Evolutionary conservation across 257 asterid species (phyloP).

Genomic region (Leptodermis oblonga): DNA sequence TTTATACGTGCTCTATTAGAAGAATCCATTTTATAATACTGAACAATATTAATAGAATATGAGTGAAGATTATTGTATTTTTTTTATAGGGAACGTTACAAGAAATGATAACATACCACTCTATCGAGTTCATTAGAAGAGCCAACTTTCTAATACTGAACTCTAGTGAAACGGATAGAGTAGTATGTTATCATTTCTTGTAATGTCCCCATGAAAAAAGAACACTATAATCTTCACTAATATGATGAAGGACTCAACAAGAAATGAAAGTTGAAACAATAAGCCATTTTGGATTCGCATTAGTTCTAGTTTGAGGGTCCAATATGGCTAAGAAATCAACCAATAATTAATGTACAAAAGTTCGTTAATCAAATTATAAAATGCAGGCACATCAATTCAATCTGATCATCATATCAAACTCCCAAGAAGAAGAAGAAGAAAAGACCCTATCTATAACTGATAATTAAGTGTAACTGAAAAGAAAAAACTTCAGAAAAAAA

Average conservation of each 20-base stretch:
- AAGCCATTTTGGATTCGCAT: neutral
- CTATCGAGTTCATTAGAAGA: too few relatives aligned
- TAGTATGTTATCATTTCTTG: neutral
- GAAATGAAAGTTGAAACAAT: neutral
- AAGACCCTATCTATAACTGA: slow-evolving; percentile 7
- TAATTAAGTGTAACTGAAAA: neutral
- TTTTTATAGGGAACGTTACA: too few relatives aligned
- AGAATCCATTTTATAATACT: too few relatives aligned
- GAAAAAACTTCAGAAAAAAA: slow-evolving; percentile 4
- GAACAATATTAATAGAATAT: too few relatives aligned
- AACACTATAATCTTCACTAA: neutral
- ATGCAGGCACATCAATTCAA: slow-evolving; percentile 11
- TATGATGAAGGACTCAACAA: slow-evolving; percentile 7
- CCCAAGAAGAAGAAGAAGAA: slow-evolving; percentile 7
- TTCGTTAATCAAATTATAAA: slow-evolving; percentile 12
- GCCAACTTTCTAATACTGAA: too few relatives aligned
- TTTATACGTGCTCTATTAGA: neutral
- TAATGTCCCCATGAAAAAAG: neutral
- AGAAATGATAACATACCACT: too few relatives aligned
- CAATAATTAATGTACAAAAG: slow-evolving; percentile 24
- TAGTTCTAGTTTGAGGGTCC: neutral
- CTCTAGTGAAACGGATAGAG: too few relatives aligned
- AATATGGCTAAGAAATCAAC: slow-evolving; percentile 9
- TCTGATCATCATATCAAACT: slow-evolving; percentile 21
- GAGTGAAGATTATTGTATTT: too few relatives aligned